Conservation (phyloP, 768 basidiomycete species). For the Tricholoma sp. region DNA sequence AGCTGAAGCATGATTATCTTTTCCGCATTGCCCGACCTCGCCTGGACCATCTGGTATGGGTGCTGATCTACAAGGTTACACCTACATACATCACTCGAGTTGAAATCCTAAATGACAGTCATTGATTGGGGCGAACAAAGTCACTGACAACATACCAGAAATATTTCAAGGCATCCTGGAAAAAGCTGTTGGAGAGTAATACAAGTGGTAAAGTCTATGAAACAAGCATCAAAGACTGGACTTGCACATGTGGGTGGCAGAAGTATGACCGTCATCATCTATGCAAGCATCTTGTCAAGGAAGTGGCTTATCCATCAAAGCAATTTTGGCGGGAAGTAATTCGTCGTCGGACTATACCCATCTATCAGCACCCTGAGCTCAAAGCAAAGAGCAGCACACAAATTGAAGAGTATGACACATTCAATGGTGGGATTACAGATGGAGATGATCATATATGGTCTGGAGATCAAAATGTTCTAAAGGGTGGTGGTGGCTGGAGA, state of each 20-base stretch:
- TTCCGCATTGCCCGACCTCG: conserved; percentile 16
- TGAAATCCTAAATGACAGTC: conserved; percentile 8
- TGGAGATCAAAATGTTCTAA: conserved; percentile 7
- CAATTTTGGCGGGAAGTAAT: conserved; percentile 16
- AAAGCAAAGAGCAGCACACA: neutral
- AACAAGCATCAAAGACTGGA: conserved; percentile 17
- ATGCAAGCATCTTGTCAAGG: conserved; percentile 31
- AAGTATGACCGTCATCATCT: conserved; percentile 23
- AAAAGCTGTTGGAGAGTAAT: neutral
- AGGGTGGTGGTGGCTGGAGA: conserved; percentile 6
- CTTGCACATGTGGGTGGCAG: conserved; percentile 24
- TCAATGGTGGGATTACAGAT: conserved; percentile 15
- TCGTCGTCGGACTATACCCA: conserved; percentile 14
- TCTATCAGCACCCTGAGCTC: conserved; percentile 20
- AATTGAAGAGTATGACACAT: too few relatives aligned
- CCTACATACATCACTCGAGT: conserved; percentile 16
- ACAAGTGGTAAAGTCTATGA: conserved; percentile 15
- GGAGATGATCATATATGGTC: conserved; percentile 18
- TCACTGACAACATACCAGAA: conserved; percentile 18
- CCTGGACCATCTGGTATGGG: conserved; percentile 21
- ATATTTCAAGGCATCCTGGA: conserved; percentile 22
- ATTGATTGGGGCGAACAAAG: conserved; percentile 17
- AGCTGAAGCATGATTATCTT: conserved; percentile 26
- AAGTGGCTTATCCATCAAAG: conserved; percentile 10
- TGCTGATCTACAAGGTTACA: conserved; percentile 22